Evolutionary conservation across 345 rosid species (phyloP).

Genomic region (Mallotus nudiflorus): DNA sequence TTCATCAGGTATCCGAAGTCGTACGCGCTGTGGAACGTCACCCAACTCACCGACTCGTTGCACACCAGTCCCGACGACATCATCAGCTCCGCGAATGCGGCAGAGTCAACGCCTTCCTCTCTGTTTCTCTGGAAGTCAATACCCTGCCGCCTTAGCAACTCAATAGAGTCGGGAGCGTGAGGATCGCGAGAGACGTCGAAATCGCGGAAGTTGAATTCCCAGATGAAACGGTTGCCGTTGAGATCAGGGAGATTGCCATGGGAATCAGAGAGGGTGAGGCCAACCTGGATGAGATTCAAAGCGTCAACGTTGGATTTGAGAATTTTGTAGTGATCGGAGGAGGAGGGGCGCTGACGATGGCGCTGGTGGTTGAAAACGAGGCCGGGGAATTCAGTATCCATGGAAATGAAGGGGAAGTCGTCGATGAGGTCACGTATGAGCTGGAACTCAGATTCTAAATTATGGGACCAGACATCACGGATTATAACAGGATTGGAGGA

Average conservation of each 20-base stretch:
- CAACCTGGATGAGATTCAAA: conserved; percentile 36
- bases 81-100: conserved; percentile 31
- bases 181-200: conserved; percentile 27
- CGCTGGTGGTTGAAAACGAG: conserved; percentile 18
- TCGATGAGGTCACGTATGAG: conserved; percentile 26
- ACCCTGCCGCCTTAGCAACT: conserved; percentile 29
- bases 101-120: conserved; percentile 29
- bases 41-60: conserved; percentile 34
- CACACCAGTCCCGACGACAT: conserved; percentile 40
- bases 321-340: conserved; percentile 21
- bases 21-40: conserved; percentile 40
- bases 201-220: conserved; percentile 36
- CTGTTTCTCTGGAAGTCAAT: conserved; percentile 30
- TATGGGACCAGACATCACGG: conserved; percentile 35
- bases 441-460: conserved; percentile 31
- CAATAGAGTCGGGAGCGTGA: conserved; percentile 32
- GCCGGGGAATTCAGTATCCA: conserved; percentile 43
- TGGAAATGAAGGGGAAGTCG: conserved; percentile 35
- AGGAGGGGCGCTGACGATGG: conserved; percentile 9
- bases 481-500: conserved; percentile 16
- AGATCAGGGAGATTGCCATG: conserved; percentile 28
- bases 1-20: conserved; percentile 37
- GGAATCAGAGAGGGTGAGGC: conserved; percentile 31
- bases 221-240: conserved; percentile 19
- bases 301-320: conserved; percentile 34